Conservation (phyloP, 495 filamentous ascomycete species). For the Trichoderma asperelloides region DNA sequence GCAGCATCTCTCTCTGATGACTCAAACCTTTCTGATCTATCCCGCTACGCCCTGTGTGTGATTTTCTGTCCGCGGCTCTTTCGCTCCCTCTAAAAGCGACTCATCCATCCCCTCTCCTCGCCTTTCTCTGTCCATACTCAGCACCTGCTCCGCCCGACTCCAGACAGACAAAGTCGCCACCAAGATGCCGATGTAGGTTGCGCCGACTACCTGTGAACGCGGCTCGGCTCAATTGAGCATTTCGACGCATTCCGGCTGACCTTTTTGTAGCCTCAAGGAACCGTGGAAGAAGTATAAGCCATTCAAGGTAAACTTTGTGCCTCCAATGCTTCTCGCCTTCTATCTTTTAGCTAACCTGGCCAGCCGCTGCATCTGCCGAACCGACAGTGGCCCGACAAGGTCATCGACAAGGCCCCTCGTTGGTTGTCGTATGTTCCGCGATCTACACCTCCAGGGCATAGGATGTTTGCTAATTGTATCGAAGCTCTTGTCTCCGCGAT, state of each 20-base stretch:
- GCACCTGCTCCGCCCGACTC: too few relatives aligned
- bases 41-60: too few relatives aligned
- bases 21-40: too few relatives aligned
- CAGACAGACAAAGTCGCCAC: not conserved
- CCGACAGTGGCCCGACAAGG: conserved; percentile 85
- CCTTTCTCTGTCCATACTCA: too few relatives aligned
- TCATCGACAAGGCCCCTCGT: conserved; percentile 66
- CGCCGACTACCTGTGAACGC: too few relatives aligned
- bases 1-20: too few relatives aligned
- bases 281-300: conserved; percentile 85
- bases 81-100: too few relatives aligned
- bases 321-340: not conserved
- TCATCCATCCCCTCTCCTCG: too few relatives aligned
- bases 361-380: conserved; percentile 72
- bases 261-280: conserved; percentile 69
- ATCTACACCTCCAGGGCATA: not conserved
- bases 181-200: conserved; percentile 24
- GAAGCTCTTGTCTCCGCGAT: conserved; percentile 56
- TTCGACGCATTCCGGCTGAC: not conserved
- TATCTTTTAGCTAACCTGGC: conserved; percentile 26
- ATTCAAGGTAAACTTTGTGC: conserved; percentile 18
- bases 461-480: not conserved
- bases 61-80: too few relatives aligned
- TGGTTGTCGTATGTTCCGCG: conserved; percentile 64
- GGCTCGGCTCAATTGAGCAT: not conserved